phyloP scores from a whole-genome alignment of 768 basidiomycete species.

The Baorangia bicolor region DNA sequence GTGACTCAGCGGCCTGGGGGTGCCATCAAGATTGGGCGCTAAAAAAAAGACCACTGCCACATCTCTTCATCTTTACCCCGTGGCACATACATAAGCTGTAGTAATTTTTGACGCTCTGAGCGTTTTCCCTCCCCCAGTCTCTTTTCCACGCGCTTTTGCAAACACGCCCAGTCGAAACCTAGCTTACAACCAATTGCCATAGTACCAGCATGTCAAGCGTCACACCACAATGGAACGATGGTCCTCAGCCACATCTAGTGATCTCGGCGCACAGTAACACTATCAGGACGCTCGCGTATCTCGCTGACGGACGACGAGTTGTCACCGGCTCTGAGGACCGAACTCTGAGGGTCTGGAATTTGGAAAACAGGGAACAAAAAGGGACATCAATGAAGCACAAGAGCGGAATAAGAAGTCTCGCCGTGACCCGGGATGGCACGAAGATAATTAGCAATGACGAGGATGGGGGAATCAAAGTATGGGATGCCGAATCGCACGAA shows the following conservation, averaged over 20 bases:
- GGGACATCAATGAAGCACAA: background rate
- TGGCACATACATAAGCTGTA: too few relatives aligned
- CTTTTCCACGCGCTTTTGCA: too few relatives aligned
- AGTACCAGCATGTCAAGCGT: background rate
- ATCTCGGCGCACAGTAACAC: background rate
- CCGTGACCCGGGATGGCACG: background rate
- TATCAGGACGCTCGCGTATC: background rate
- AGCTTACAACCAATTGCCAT: background rate
- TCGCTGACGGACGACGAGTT: background rate
- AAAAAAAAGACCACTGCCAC: too few relatives aligned
- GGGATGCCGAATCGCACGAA: constrained; percentile 1
- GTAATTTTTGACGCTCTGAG: too few relatives aligned
- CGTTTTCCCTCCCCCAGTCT: too few relatives aligned
- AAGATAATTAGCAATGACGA: background rate
- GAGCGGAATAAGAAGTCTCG: rapidly evolving
- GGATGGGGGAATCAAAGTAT: background rate
- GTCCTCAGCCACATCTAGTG: background rate
- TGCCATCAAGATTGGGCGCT: too few relatives aligned
- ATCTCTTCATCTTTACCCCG: too few relatives aligned
- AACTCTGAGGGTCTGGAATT: background rate
- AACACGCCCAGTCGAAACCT: too few relatives aligned
- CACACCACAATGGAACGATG: background rate
- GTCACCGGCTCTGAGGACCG: background rate
- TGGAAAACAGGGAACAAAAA: background rate
- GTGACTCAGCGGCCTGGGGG: too few relatives aligned